Conservation (phyloP, 2,329 filamentous ascomycete species). For the Sporothrix schenckii region DNA sequence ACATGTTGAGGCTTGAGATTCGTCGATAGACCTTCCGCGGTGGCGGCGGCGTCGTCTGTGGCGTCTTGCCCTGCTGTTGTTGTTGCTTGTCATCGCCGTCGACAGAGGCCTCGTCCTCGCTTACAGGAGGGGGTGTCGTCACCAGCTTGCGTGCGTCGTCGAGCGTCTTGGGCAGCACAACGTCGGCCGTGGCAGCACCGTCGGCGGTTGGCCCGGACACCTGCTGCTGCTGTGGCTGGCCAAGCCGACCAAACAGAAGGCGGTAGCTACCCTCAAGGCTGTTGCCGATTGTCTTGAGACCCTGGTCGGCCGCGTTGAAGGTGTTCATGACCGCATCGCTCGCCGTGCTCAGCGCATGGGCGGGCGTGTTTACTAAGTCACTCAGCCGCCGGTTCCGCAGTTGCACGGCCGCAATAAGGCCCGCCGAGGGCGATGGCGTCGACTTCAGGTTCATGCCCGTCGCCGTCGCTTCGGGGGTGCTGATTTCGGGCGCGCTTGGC, state of each 20-base stretch:
- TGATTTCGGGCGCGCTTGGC: slow-evolving; percentile 43
- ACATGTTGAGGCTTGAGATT: slow-evolving; percentile 16
- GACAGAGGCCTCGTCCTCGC: slow-evolving; percentile 62
- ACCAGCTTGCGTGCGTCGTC: slow-evolving; percentile 92
- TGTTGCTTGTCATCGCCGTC: slow-evolving; percentile 55
- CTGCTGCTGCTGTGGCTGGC: slow-evolving; percentile 59
- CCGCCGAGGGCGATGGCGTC: slow-evolving; percentile 44
- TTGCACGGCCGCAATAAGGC: slow-evolving; percentile 52
- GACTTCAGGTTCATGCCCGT: slow-evolving; percentile 45
- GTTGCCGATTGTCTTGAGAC: slow-evolving; percentile 87
- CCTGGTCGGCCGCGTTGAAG: slow-evolving; percentile 87
- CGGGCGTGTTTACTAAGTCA: slow-evolving; percentile 81
- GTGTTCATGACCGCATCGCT: slow-evolving; percentile 84
- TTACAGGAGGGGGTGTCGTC: slow-evolving; percentile 66
- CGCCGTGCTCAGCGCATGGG: slow-evolving; percentile 77
- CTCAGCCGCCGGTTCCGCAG: slow-evolving; percentile 76
- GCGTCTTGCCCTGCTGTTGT: slow-evolving; percentile 41
- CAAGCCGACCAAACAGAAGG: slow-evolving; percentile 85
- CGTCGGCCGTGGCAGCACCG: slow-evolving; percentile 39
- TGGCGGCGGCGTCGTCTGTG: slow-evolving; percentile 25
- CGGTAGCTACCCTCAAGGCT: slow-evolving; percentile 92
- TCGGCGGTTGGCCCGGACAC: slow-evolving; percentile 52
- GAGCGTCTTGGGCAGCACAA: slow-evolving; percentile 79
- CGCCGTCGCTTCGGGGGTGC: slow-evolving; percentile 38
- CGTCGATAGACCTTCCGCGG: slow-evolving; percentile 9